phyloP scores from a whole-genome alignment of 441 rosid species.

The Erysimum pusillum region DNA sequence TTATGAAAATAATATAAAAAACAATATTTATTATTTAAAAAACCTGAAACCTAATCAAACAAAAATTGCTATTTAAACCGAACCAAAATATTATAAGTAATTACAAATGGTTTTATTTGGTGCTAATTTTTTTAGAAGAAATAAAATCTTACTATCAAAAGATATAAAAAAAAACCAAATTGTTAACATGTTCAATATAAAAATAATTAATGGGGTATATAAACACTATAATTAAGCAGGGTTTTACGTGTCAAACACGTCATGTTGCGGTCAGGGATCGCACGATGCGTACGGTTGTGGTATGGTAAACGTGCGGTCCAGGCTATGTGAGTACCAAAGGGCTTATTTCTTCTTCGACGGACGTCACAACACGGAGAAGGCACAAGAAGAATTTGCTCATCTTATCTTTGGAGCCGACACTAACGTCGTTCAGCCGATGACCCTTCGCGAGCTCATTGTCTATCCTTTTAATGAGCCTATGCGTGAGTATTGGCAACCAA shows the following conservation, averaged over 20 bases:
- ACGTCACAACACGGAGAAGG: conserved; percentile 41
- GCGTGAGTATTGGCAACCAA: conserved; percentile 32
- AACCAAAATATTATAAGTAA: background rate
- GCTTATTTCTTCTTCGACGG: conserved; percentile 38
- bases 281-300: conserved; percentile 40
- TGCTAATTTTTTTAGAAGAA: background rate
- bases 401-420: conserved; percentile 29
- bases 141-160: background rate
- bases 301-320: conserved; percentile 21
- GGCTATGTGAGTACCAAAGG: conserved; percentile 42
- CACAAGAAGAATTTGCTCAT: conserved; percentile 39
- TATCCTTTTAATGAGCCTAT: conserved; percentile 25
- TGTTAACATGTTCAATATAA: background rate
- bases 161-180: background rate
- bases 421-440: conserved; percentile 40
- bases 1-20: no score
- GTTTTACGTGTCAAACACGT: conserved; percentile 23
- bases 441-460: conserved; percentile 33
- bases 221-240: conserved; percentile 1
- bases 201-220: background rate
- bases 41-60: background rate
- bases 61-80: no score
- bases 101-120: background rate
- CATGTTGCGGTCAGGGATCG: conserved; percentile 42
- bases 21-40: no score